A percentile compares a stretch with the other conserved stretches of the same genome.
Conservation (phyloP, 2,329 filamentous ascomycete species). For the Paracoccidioides lutzii region DNA sequence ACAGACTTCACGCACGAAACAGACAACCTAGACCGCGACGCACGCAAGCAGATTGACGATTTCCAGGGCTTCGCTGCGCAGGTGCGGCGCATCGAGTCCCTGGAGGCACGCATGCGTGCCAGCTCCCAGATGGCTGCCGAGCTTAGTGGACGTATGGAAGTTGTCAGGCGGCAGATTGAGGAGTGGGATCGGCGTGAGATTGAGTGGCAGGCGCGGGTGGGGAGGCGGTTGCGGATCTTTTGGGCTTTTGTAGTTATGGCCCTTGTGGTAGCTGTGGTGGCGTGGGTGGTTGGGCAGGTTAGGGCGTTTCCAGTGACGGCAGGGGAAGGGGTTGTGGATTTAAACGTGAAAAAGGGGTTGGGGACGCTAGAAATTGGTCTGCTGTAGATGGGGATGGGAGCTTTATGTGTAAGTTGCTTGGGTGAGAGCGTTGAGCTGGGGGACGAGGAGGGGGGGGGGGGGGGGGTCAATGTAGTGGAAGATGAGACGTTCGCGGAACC, state of each 20-base stretch:
- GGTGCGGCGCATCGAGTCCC: constrained; percentile 21
- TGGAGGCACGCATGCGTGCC: constrained; percentile 29
- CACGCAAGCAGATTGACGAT: constrained; percentile 25
- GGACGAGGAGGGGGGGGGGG: background rate
- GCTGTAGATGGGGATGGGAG: background rate
- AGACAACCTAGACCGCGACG: constrained; percentile 23
- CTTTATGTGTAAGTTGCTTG: background rate
- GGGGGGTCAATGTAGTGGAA: background rate
- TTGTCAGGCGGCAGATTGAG: constrained; percentile 27
- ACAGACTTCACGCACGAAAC: constrained; percentile 28
- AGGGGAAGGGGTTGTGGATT: background rate
- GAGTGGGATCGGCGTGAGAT: constrained; percentile 31
- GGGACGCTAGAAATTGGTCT: background rate
- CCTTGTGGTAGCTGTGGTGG: constrained; percentile 20
- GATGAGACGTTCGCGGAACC: too few species aligned
- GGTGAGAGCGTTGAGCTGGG: background rate
- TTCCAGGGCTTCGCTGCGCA: constrained; percentile 29
- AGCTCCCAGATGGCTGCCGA: constrained; percentile 24
- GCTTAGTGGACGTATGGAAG: constrained; percentile 28
- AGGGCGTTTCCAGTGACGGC: background rate
- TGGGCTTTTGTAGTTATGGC: constrained; percentile 21
- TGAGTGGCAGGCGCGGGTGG: constrained; percentile 30
- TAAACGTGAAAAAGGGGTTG: background rate
- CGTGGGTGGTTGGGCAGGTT: constrained; percentile 8
- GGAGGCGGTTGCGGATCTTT: constrained; percentile 27